These are phyloP conservation scores for Yamadazyma insecticola DNA, from an alignment of 805 yeast genomes.

Conservation along the genomic window DNA sequence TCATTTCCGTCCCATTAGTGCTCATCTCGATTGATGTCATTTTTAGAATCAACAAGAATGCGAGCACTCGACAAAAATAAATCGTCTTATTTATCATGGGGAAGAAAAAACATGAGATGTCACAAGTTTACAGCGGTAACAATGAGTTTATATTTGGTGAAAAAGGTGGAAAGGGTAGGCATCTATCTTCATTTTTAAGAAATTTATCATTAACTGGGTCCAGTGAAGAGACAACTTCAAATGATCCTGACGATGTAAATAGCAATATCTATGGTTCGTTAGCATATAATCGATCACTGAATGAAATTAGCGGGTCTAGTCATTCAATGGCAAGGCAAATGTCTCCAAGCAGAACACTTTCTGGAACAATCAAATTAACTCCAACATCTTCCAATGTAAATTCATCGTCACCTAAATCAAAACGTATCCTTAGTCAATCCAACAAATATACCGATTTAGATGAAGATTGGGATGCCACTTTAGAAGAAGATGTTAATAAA, in stretches of 20 bases:
- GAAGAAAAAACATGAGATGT: slow-evolving; percentile 41
- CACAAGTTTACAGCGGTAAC: slow-evolving; percentile 35
- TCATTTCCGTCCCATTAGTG: no score
- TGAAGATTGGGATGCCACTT: slow-evolving; percentile 83
- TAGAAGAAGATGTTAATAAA: slow-evolving; percentile 33
- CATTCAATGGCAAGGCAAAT: slow-evolving; percentile 1
- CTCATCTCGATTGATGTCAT: no score
- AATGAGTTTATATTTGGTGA: slow-evolving; percentile 66
- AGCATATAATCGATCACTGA: slow-evolving; percentile 15
- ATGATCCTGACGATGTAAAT: slow-evolving; percentile 23
- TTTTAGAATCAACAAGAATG: no score
- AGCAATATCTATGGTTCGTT: slow-evolving; percentile 37
- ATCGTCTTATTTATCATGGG: slow-evolving; percentile 37
- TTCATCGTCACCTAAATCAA: slow-evolving; percentile 6
- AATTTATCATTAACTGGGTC: slow-evolving; percentile 37
- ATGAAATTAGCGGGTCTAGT: slow-evolving; percentile 6
- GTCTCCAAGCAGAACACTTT: slow-evolving; percentile 8
- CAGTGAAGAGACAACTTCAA: slow-evolving; percentile 10
- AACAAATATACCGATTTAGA: slow-evolving; percentile 67
- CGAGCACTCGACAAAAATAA: no score
- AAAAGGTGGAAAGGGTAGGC: slow-evolving; percentile 63
- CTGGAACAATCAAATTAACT: slow-evolving; percentile 9
- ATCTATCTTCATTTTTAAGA: slow-evolving; percentile 47
- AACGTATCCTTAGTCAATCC: slow-evolving; percentile 11
- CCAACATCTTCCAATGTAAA: slow-evolving; percentile 7